phyloP scores from a whole-genome alignment of 306 rosid genomes.

The Vigna unguiculata region DNA sequence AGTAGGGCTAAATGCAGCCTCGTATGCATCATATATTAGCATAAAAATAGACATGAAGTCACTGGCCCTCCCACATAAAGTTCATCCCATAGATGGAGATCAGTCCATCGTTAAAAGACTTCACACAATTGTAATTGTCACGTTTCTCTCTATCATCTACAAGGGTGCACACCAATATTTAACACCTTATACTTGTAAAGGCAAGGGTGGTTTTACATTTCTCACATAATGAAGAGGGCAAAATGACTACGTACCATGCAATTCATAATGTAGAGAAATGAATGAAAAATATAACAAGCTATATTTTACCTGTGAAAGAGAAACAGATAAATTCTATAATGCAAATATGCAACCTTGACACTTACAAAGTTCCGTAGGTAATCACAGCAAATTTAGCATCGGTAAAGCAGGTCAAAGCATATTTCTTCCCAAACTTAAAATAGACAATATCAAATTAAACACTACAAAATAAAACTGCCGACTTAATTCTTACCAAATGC shows the following conservation, averaged over 20 bases:
- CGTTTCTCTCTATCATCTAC: background rate
- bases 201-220: conserved; percentile 24
- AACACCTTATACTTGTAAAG: conserved; percentile 7
- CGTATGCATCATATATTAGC: background rate
- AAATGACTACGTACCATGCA: background rate
- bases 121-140: conserved; percentile 18
- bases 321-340: conserved; percentile 11
- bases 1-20: conserved; percentile 31
- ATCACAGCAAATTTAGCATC: background rate
- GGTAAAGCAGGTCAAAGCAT: conserved; percentile 22
- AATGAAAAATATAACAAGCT: conserved; percentile 11
- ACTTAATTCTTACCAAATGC: conserved; percentile 75
- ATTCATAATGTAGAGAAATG: conserved; percentile 17
- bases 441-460: conserved; percentile 27
- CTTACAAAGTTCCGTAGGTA: conserved; percentile 22
- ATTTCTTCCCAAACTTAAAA: conserved; percentile 29
- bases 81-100: background rate
- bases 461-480: conserved; percentile 24
- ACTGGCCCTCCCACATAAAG: conserved; percentile 12
- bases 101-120: conserved; percentile 11
- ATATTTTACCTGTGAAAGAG: background rate
- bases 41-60: conserved; percentile 26
- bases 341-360: conserved; percentile 12
- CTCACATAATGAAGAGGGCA: conserved; percentile 19
- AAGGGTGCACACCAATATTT: background rate